Evolutionary conservation across 2,329 filamentous ascomycete genomes (phyloP), one percentile per base, ranked within the genome.

Genomic region (Claviceps arundinis): DNA sequence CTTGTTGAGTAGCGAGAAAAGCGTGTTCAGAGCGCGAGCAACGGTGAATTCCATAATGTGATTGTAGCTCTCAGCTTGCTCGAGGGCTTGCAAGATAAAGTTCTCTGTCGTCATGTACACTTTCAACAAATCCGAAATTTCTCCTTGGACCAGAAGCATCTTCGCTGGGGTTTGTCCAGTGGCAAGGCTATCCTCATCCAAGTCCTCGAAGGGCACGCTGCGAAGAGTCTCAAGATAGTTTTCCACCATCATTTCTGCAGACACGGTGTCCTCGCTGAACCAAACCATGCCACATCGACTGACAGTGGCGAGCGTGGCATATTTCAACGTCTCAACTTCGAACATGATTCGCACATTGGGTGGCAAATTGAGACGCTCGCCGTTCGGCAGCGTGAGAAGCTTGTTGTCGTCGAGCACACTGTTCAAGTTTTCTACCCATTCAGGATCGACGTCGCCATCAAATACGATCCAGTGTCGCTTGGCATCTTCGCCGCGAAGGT

Each of bases 241-340:
- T 56, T 81, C 76, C 42, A 97, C 85, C 82, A 97, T 87, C 86
- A 98, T 95, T 58, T 79, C 80, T 1, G 91, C 81, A 37, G 89
- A 91, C 42, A 99, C 91, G 30, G 90, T 97, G 64, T 98, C 94
- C 62, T 96, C 91, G 65, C 89, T 98, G 72, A 97, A 98, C 93
- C 93, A 99, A 14, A 99, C 94, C 93, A 99, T 99, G 77, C 93
- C 93, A 67, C 93, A 99, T 71, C 93, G 89, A 82, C 87, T 94
- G 64, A 99, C 93, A n/a, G 93, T 99, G 52, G 93, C 93, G 45
- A 98, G 80, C 0, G 93, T 99, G 40, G 93, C 93, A 65, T 98
- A 98, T 65, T 94, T 95, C 55, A 99, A 76, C 3, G 85, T 97
- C 71, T 98, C 94, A 38, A 99, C 93, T 72, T 99, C 93, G 63